phyloP scores from a whole-genome alignment of 176 grass and related monocot species.

The Elaeis guineensis region DNA sequence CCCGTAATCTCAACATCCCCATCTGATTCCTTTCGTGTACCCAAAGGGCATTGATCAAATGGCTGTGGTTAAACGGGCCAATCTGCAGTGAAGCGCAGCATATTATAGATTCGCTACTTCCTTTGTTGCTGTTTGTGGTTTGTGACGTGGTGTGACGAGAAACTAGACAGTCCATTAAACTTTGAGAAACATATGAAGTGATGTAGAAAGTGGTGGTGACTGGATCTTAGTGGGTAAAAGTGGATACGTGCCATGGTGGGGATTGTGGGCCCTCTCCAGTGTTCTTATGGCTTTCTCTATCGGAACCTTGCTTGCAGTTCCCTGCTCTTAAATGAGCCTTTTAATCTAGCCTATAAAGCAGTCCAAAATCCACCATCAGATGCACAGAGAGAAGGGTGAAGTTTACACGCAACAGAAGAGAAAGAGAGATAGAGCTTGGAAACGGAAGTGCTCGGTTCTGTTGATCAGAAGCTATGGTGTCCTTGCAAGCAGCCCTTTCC shows the following conservation, averaged over 20 bases:
- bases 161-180: background rate
- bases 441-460: background rate
- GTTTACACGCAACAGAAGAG: background rate
- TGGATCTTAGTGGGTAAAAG: background rate
- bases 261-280: background rate
- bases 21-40: background rate
- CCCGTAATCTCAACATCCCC: background rate
- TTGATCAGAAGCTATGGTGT: constrained; percentile 1
- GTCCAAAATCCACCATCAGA: background rate
- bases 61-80: too few species aligned
- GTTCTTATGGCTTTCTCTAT: background rate
- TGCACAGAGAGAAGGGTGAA: background rate
- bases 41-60: too few species aligned
- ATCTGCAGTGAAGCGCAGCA: too few species aligned
- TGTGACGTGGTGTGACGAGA: background rate
- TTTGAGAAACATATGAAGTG: background rate
- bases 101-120: background rate
- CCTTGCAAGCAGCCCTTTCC: constrained; percentile 2
- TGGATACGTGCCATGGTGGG: too few species aligned
- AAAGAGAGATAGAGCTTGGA: background rate
- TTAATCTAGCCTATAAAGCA: constrained; percentile 10
- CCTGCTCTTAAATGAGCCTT: background rate
- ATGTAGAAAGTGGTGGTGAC: background rate
- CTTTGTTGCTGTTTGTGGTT: background rate
- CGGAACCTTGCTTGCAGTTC: constrained; percentile 2